Evolutionary conservation across 352 stramenopile species (phyloP), one percentile per base, ranked within the genome.

Genomic region (Phytophthora crassamura): DNA sequence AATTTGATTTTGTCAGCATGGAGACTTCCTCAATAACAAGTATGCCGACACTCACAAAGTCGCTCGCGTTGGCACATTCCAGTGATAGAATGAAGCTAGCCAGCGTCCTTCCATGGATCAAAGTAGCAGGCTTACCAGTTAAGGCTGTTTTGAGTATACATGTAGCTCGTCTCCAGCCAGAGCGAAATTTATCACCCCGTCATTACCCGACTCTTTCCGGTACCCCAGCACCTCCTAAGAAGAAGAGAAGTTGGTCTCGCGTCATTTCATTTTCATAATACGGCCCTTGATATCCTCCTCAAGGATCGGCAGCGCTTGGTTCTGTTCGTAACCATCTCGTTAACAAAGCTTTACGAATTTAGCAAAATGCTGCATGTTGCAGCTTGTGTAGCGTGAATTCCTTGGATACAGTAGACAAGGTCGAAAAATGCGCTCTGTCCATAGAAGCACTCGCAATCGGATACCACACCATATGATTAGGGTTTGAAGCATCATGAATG

Each of bases 21-120:
- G 42, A 63, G 3, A 63, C 20, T 47, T 55, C 54, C 7, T 63
- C 54, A 3, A 63, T 54, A 18, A 63, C 34, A 12, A 63, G 8
- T 10, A 63, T 54, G 16, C 54, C 54, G 39, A 55, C 41, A 6
- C 33, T 32, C 35, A 54, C 2, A 35, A 52, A 51, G 28, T 59
- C 30, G 8, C 2, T 10, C 10, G 40, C 1, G n/a, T 50, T 59
- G 14, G 52, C 12, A 15, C n/a, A 22, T 34, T 48, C 50, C 14
- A 58, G 40, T 5, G 50, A 35, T 28, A 59, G n/a, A 7, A 59
- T 59, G 32, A 49, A 50, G 33, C 52, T 59, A 5, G 52, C 52
- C 11, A 59, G 39, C 12, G 52, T 59, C 6, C 52, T 30, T 3
- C 52, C 38, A 5, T 50, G 52, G 3, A 59, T 51, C 2, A 43